phyloP scores from a whole-genome alignment of 2,329 filamentous ascomycete genomes.

The Lasiodiplodia citricola region DNA sequence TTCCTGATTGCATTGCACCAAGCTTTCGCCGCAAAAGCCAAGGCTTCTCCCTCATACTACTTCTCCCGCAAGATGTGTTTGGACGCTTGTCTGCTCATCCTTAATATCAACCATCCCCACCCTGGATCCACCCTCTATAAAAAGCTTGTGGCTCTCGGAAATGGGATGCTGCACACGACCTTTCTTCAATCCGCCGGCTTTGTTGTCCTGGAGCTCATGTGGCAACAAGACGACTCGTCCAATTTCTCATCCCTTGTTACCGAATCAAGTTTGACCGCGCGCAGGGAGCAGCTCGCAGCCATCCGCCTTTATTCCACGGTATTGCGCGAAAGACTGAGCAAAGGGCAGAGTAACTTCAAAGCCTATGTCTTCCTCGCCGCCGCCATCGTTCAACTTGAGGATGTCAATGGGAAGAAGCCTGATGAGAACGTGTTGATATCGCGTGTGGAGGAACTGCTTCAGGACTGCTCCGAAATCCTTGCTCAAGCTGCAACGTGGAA shows the following conservation, averaged over 20 bases:
- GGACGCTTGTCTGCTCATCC: slow-evolving; percentile 62
- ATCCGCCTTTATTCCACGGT: background rate
- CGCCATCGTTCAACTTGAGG: background rate
- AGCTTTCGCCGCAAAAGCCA: slow-evolving; percentile 52
- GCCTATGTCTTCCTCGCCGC: background rate
- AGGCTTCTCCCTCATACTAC: slow-evolving; percentile 53
- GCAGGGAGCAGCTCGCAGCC: background rate
- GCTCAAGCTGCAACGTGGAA: background rate
- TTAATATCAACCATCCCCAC: slow-evolving; percentile 63
- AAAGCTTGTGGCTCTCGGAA: slow-evolving; percentile 3
- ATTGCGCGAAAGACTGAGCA: background rate
- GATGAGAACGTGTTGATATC: background rate
- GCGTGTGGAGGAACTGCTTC: background rate
- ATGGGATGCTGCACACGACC: background rate
- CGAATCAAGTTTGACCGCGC: background rate
- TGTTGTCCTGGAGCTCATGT: background rate
- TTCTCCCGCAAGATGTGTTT: slow-evolving; percentile 57
- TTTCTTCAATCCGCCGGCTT: background rate
- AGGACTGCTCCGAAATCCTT: background rate
- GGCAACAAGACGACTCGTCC: slow-evolving; percentile 3
- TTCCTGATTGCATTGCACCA: slow-evolving; percentile 63
- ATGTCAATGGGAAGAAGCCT: background rate
- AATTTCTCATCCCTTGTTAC: background rate
- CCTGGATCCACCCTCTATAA: background rate
- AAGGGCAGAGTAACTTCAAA: slow-evolving; percentile 11